Evolutionary conservation across 495 filamentous ascomycete species (phyloP).

Genomic region (Aspergillus ostianus): DNA sequence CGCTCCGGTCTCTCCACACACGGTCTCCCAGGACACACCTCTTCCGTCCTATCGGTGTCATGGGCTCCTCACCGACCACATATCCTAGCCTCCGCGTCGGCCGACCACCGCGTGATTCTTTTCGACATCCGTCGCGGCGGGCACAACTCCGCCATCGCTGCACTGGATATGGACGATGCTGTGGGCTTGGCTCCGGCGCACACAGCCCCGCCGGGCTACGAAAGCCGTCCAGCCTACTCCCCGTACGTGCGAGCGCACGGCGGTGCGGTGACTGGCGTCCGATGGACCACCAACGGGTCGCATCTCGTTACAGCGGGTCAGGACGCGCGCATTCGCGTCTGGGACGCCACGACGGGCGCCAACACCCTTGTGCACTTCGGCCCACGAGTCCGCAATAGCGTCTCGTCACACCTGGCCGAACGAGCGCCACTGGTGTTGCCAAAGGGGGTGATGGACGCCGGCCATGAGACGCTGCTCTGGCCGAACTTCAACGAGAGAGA

Average conservation of each 20-base stretch:
- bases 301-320: constrained; percentile 77
- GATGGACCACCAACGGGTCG: constrained; percentile 75
- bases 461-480: constrained; percentile 67
- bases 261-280: constrained; percentile 76
- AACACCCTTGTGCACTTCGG: constrained; percentile 86
- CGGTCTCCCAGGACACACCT: constrained; percentile 70
- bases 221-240: constrained; percentile 46
- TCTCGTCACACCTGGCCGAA: constrained; percentile 55
- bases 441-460: constrained; percentile 42
- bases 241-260: constrained; percentile 62
- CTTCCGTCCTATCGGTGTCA: constrained; percentile 66
- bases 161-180: constrained; percentile 79
- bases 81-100: constrained; percentile 72
- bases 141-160: constrained; percentile 58
- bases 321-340: constrained; percentile 78
- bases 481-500: constrained; percentile 67
- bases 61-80: constrained; percentile 81
- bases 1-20: constrained; percentile 75
- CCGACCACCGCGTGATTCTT: constrained; percentile 74
- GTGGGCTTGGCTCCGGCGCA: constrained; percentile 50
- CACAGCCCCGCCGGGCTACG: constrained; percentile 24
- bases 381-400: constrained; percentile 66
- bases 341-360: constrained; percentile 73
- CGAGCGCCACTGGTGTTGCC: constrained; percentile 62
- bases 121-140: constrained; percentile 82